phyloP scores from a whole-genome alignment of 176 grass and related monocot species.

The Oryza nivara region DNA sequence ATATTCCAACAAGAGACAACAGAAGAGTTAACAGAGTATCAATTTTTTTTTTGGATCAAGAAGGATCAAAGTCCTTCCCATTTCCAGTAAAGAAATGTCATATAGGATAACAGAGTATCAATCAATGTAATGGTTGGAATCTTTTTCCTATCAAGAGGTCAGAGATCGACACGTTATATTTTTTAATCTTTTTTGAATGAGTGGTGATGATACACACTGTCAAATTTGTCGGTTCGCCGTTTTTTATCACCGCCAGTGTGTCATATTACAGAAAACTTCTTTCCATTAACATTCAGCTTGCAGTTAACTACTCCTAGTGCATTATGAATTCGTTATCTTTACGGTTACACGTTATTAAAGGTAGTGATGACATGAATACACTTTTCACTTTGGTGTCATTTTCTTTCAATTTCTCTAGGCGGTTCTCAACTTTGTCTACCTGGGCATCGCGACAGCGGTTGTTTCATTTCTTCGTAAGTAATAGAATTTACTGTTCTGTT shows the following conservation, averaged over 20 bases:
- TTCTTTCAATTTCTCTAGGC: slow-evolving; percentile 42
- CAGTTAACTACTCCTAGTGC: background rate
- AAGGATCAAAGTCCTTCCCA: too few species aligned
- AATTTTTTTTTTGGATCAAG: background rate
- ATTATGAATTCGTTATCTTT: background rate
- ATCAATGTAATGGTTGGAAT: slow-evolving; percentile 21
- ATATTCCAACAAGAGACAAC: background rate
- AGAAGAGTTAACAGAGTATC: slow-evolving; percentile 14
- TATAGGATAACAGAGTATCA: too few species aligned
- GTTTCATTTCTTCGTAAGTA: slow-evolving; percentile 66
- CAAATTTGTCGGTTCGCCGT: slow-evolving; percentile 16
- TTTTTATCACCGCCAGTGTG: background rate
- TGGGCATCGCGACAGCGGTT: slow-evolving; percentile 49
- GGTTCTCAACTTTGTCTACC: slow-evolving; percentile 60
- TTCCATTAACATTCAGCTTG: background rate
- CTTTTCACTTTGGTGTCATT: slow-evolving; percentile 13
- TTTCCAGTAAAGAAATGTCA: too few species aligned
- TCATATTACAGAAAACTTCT: background rate
- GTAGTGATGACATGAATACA: background rate
- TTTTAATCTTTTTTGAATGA: background rate
- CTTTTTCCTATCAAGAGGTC: background rate
- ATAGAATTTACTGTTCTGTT: slow-evolving; percentile 10
- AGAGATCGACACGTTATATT: background rate
- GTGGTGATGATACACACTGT: background rate
- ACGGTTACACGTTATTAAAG: background rate